Evolutionary conservation across 164 flowering plant species (phyloP).

Genomic region (Magnolia kwangsiensis): DNA sequence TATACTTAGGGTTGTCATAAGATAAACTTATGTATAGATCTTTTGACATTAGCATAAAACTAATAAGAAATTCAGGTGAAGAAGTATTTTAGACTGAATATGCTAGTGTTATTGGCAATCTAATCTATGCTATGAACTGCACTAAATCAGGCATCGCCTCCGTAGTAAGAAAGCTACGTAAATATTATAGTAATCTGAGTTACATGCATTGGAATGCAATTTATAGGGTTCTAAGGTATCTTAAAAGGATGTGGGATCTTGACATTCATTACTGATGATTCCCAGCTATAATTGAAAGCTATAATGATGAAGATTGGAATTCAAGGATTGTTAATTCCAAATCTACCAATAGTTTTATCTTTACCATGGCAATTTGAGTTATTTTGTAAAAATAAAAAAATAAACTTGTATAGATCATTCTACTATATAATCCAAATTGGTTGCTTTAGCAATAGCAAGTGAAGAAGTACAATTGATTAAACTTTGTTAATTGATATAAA

Average conservation of each 20-base stretch:
- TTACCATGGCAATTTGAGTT: background rate
- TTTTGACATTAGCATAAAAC: no score
- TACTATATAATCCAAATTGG: background rate
- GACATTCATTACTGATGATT: no score
- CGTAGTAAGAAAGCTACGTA: background rate
- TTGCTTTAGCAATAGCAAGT: background rate
- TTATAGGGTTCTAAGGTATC: background rate
- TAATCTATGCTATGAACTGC: background rate
- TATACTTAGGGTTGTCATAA: no score
- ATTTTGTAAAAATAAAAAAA: background rate
- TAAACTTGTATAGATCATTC: background rate
- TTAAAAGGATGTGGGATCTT: background rate
- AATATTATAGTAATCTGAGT: background rate
- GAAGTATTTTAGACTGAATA: no score
- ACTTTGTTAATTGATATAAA: background rate
- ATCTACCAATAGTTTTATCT: background rate
- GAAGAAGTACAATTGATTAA: background rate
- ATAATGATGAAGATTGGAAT: background rate
- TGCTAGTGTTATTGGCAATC: background rate
- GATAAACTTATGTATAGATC: no score
- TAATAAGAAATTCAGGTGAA: no score
- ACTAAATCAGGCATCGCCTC: background rate
- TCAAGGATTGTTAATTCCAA: background rate
- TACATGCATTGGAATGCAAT: background rate
- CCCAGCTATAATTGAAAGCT: background rate